phyloP scores from a whole-genome alignment of 768 basidiomycete species.

The Macrolepiota albuminosa region DNA sequence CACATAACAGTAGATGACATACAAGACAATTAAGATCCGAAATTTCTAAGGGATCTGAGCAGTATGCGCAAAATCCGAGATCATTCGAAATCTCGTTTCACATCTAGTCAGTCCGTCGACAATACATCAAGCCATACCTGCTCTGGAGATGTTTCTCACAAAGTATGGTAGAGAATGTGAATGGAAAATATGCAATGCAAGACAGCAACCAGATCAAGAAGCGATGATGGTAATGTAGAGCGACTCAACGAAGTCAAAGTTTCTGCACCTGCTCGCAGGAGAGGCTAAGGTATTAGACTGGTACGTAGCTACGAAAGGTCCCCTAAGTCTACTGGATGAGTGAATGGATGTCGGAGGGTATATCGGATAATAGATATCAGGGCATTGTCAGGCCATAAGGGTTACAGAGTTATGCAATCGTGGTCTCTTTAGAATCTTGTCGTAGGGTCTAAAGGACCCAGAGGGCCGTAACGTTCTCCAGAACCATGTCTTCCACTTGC shows the following conservation, averaged over 20 bases:
- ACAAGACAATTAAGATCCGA: too few species aligned
- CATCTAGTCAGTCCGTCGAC: too few species aligned
- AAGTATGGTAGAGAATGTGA: conserved; percentile 9
- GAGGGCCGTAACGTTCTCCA: conserved; percentile 44
- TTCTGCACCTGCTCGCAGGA: neutral
- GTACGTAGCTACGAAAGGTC: conserved; percentile 18
- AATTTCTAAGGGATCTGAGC: too few species aligned
- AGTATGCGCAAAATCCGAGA: too few species aligned
- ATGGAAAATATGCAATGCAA: conserved; percentile 16
- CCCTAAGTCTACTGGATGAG: conserved; percentile 26
- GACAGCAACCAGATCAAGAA: conserved; percentile 10
- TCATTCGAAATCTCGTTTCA: too few species aligned
- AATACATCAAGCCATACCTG: neutral
- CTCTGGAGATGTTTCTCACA: conserved; percentile 14
- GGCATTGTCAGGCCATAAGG: conserved; percentile 19
- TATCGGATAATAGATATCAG: conserved; percentile 32
- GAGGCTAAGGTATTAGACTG: conserved; percentile 29
- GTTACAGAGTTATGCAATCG: conserved; percentile 17
- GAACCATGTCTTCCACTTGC: conserved; percentile 20
- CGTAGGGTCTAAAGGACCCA: conserved; percentile 60
- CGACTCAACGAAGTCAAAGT: conserved; percentile 11
- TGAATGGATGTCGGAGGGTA: conserved; percentile 29
- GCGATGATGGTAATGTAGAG: conserved; percentile 11
- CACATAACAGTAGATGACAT: too few species aligned
- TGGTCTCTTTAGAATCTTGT: conserved; percentile 39